These are phyloP conservation scores for Penicillium sp. DNA, from an alignment of 2,329 filamentous ascomycete species.

Conservation along the genomic window DNA sequence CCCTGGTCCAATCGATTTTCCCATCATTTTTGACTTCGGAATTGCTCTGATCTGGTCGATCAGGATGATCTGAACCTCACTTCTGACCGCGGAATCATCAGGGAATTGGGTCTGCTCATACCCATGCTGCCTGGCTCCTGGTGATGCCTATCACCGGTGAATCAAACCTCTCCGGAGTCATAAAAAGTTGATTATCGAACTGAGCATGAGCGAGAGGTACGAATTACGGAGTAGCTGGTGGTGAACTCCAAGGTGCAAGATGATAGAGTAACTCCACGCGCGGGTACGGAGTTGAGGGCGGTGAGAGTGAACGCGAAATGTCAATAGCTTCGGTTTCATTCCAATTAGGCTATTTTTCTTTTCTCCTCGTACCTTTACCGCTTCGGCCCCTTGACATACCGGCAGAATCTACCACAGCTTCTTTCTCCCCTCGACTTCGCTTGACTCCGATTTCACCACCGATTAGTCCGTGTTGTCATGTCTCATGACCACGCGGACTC, in stretches of 20 bases:
- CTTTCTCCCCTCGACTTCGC: not conserved
- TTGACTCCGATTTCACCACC: not conserved
- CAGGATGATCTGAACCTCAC: not conserved
- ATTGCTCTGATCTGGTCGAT: not conserved
- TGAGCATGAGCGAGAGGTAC: too few relatives aligned
- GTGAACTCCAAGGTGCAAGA: not conserved
- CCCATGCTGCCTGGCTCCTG: too few relatives aligned
- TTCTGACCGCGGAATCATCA: not conserved
- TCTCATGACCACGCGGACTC: slow-evolving; percentile 44
- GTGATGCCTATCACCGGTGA: too few relatives aligned
- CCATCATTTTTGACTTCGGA: slow-evolving; percentile 3
- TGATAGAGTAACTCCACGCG: not conserved
- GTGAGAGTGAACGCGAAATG: slow-evolving; percentile 10
- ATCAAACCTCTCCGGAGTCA: too few relatives aligned
- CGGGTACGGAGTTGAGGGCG: slow-evolving; percentile 1
- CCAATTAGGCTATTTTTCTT: slow-evolving; percentile 10
- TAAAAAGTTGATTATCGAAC: too few relatives aligned
- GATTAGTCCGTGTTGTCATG: slow-evolving; percentile 43
- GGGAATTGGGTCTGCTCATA: not conserved
- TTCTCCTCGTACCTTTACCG: slow-evolving; percentile 9
- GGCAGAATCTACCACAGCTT: slow-evolving; percentile 5
- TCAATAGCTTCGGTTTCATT: slow-evolving; percentile 12
- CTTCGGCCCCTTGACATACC: slow-evolving; percentile 9
- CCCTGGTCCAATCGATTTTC: slow-evolving; percentile 20
- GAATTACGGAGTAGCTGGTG: too few relatives aligned